Base-by-base conservation (phyloP, 2,329 filamentous ascomycete species). In the Claviceps lovelessii region DNA sequence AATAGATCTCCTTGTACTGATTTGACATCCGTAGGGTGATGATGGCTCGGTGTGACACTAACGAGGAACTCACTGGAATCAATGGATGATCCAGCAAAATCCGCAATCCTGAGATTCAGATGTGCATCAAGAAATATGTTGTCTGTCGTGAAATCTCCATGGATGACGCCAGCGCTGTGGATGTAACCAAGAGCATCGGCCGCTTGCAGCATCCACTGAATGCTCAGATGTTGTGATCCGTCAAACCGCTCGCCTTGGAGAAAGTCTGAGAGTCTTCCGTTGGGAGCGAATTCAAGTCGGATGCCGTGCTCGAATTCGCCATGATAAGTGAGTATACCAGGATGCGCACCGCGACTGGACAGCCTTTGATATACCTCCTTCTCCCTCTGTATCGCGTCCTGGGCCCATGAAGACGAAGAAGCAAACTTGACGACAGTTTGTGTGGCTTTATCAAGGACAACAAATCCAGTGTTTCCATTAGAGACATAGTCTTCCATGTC, bases 1-100 rank as follows among this genome's bases (percentile, higher is more conserved):
- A 56, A 56, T 10, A 56, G 47, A 42, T 56, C 55, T 31, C 37
- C 55, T 42, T 54, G 51, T 19, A 17, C 47, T 10, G 55, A 56
- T 15, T 42, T 48, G 3, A 31, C 31, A 28, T 54, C n/a, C 3
- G 51, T 35, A 23, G 55, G 55, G n/a, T 52, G 29, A 23, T 42
- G 39, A 44, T 56, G 51, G 31, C 51, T 56, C 28, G 42, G 41
- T 4, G 55, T 56, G 47, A 56, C 51, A 6, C 28, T 15, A n/a
- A 53, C 23, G 19, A 56, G 46, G 11, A 54, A 47, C 13, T 52
- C 46, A 15, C 33, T 41, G 19, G 19, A 51, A 13, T 56, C 54
- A 44, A 56, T 53, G 13, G 54, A 56, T 10, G 54, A 56, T 47
- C 51, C 55, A 28, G 51, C 55, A 56, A 56, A 56, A 39, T 56